These are phyloP conservation scores for Globisporangium orthogonon DNA, from an alignment of 352 stramenopile species.

Conservation along the genomic window DNA sequence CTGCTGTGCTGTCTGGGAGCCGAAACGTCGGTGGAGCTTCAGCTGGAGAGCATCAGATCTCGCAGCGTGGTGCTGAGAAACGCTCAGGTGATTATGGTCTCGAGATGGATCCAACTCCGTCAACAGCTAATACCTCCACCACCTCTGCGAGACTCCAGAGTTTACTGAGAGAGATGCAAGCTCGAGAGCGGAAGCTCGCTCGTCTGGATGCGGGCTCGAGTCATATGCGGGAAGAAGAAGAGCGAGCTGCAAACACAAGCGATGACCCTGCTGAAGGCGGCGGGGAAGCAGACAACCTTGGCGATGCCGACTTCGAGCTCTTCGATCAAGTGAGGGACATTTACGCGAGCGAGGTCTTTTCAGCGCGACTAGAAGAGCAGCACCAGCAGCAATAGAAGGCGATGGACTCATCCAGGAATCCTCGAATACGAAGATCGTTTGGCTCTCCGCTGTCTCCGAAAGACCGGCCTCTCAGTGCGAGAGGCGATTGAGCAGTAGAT, in stretches of 20 bases:
- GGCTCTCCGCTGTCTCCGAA: constrained; percentile 3
- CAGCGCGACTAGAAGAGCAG: constrained; percentile 3
- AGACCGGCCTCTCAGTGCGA: constrained; percentile 18
- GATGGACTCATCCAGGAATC: too few relatives aligned
- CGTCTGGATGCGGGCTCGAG: background rate
- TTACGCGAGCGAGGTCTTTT: constrained; percentile 20
- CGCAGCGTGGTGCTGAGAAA: background rate
- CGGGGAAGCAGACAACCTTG: background rate
- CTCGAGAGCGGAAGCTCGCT: constrained; percentile 24
- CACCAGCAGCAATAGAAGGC: background rate
- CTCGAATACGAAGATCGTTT: background rate
- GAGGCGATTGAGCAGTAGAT: constrained; percentile 34
- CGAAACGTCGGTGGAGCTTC: too few relatives aligned
- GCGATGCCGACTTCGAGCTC: constrained; percentile 12
- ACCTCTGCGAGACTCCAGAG: constrained; percentile 15
- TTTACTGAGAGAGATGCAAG: constrained; percentile 21
- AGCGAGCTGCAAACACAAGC: background rate
- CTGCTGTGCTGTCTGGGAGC: background rate
- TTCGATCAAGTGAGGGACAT: constrained; percentile 23
- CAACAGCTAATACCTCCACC: constrained; percentile 1
- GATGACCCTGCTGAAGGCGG: background rate
- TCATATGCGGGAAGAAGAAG: background rate
- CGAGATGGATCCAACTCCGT: background rate
- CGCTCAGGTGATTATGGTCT: too few relatives aligned
- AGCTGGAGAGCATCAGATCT: background rate